Base-by-base conservation (phyloP, 352 stramenopile species). In the Phytophthora citrophthora region DNA sequence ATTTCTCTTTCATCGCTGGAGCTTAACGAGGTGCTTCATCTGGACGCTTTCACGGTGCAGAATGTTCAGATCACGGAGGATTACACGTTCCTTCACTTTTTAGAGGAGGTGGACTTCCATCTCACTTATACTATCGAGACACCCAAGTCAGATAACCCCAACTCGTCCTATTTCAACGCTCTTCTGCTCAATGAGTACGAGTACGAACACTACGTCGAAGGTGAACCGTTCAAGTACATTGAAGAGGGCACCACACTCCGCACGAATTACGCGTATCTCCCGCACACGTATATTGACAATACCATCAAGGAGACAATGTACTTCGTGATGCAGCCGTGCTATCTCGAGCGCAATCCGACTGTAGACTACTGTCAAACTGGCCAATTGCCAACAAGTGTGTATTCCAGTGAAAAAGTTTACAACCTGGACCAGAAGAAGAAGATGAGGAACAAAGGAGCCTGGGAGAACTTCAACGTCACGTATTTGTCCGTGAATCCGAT, bases 401-500 rank as follows among this genome's bases (percentile, higher is more conserved):
- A 67, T 47, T 80, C 65, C 15, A 74, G 60, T 0, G 55, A 77
- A 27, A 86, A 82, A 29, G 61, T 90, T 0, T 89, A 79, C 56
- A 70, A 78, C 23, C 68, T 89, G 2, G 69, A 64, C 13, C 66
- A 75, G 16, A 52, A 59, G 46, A 61, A 63, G 15, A 69, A 66
- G n/a, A 76, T 72, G 68, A 16, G 24, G 3, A 70, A 70, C 11
- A 58, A 68, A 27, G 16, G 15, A 5, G 36, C 29, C 0, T 59
- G 50, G 54, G 59, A 68, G 31, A 13, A 64, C 10, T 73, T 68
- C 24, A 64, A 62, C 38, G 50, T 82, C 47, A 65, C 53, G 10
- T 75, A 63, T 15, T 24, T 90, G 45, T 85, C 76, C 3, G 79
- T 88, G 31, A 90, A 90, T 50, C 81, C 81, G 10, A 88, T 83